Conservation (phyloP, 108 stramenopile species). For the Pseudonitzschia pungens region DNA sequence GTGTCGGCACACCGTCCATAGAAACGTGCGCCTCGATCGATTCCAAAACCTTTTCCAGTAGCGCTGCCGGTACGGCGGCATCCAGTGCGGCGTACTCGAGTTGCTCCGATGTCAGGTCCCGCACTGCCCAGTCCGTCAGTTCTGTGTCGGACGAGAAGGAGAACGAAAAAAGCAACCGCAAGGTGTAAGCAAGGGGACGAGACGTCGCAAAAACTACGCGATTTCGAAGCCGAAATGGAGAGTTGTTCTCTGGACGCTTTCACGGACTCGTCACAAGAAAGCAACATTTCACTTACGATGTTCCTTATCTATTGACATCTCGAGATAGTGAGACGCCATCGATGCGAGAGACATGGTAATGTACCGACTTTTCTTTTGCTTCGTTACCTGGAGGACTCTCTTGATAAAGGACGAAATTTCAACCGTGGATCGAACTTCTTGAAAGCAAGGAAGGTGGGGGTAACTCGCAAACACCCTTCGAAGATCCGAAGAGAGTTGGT, state of each 20-base stretch:
- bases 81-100: constrained; percentile 50
- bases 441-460: constrained; percentile 40
- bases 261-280: not conserved
- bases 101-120: constrained; percentile 30
- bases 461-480: constrained; percentile 34
- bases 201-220: not conserved
- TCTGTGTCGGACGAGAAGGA: not conserved
- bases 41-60: constrained; percentile 22
- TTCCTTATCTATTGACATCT: constrained; percentile 35
- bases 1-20: not conserved
- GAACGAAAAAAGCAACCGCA: not conserved
- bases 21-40: constrained; percentile 14
- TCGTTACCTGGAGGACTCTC: constrained; percentile 22
- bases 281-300: constrained; percentile 26
- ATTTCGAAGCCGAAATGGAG: not conserved
- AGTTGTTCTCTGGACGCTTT: not conserved
- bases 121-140: constrained; percentile 43
- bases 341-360: constrained; percentile 33
- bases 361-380: constrained; percentile 28
- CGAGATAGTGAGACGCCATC: constrained; percentile 35
- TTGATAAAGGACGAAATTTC: constrained; percentile 32
- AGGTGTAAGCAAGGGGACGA: too few relatives aligned
- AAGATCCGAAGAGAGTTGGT: constrained; percentile 34
- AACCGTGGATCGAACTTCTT: constrained; percentile 24
- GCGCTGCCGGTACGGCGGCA: constrained; percentile 35